Percentiles rank a stretch among this genome's conserved stretches.
Conservation (phyloP, 768 basidiomycete species). For the Fistulinella prunicolor region DNA sequence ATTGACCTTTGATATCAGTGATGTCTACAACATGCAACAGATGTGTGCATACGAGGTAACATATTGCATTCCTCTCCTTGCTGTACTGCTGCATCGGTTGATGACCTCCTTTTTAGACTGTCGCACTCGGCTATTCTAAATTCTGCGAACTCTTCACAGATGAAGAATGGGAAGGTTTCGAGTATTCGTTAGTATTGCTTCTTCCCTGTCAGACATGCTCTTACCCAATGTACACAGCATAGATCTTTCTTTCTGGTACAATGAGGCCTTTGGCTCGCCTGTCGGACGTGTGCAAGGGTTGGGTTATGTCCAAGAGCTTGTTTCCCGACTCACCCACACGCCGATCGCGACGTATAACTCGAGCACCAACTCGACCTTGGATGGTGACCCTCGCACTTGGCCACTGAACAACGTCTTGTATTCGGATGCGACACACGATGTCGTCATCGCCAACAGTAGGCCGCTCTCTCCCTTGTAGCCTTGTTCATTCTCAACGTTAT, state of each 20-base stretch:
- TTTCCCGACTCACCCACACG: slow-evolving; percentile 78
- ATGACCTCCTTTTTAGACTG: slow-evolving; percentile 56
- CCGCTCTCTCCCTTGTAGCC: neutral
- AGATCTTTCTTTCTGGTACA: slow-evolving; percentile 43
- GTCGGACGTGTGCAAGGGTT: slow-evolving; percentile 73
- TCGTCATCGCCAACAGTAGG: slow-evolving; percentile 80
- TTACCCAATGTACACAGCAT: slow-evolving; percentile 10
- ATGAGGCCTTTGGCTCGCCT: slow-evolving; percentile 79
- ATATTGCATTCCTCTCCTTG: too few relatives aligned
- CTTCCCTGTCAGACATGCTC: neutral
- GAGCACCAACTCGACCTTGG: slow-evolving; percentile 80
- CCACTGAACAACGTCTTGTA: slow-evolving; percentile 71
- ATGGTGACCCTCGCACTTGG: slow-evolving; percentile 66
- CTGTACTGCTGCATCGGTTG: neutral
- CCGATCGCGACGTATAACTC: slow-evolving; percentile 70
- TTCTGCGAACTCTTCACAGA: slow-evolving; percentile 90
- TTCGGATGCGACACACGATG: slow-evolving; percentile 89
- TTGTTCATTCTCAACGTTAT: neutral
- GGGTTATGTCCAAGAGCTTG: slow-evolving; percentile 79
- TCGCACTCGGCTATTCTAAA: slow-evolving; percentile 85
- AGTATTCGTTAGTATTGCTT: slow-evolving; percentile 62
- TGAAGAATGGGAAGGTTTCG: slow-evolving; percentile 92
- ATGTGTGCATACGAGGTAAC: slow-evolving; percentile 83
- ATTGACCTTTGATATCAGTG: slow-evolving; percentile 59
- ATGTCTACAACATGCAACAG: slow-evolving; percentile 76